These are phyloP conservation scores for Paracoccidioides brasiliensis DNA, from an alignment of 2,329 filamentous ascomycete genomes.

Conservation along the genomic window DNA sequence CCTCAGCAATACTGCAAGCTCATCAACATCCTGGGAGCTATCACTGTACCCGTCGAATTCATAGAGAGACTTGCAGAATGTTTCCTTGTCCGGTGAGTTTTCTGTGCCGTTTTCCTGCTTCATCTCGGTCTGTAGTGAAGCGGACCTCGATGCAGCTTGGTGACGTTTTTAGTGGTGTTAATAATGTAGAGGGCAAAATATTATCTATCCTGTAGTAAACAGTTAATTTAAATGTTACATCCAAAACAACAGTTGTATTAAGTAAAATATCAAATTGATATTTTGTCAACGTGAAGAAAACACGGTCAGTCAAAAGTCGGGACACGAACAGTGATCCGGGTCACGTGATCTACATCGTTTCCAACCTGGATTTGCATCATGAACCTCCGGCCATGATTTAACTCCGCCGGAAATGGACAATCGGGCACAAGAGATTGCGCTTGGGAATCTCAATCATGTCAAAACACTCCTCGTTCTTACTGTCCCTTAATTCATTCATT, in stretches of 20 bases:
- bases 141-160: neutral
- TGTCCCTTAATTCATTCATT: neutral
- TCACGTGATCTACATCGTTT: slow-evolving; percentile 17
- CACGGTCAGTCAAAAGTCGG: neutral
- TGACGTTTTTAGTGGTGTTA: neutral
- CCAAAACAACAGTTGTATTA: too few species aligned
- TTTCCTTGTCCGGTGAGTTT: slow-evolving; percentile 16
- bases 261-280: too few species aligned
- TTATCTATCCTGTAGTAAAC: neutral
- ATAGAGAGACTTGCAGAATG: slow-evolving; percentile 27
- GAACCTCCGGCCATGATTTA: neutral
- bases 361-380: neutral
- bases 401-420: neutral
- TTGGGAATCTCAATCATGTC: neutral
- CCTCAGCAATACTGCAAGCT: slow-evolving; percentile 11
- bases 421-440: neutral
- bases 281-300: too few species aligned
- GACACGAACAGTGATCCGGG: slow-evolving; percentile 22
- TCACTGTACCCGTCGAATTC: slow-evolving; percentile 18
- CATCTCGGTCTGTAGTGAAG: neutral
- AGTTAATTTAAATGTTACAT: too few species aligned
- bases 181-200: neutral
- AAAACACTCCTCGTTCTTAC: neutral
- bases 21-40: slow-evolving; percentile 16
- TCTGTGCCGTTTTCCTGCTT: neutral